Evolutionary conservation across 495 filamentous ascomycete genomes (phyloP), one percentile per base, ranked within the genome.

Genomic region (Emericellopsis terricola): DNA sequence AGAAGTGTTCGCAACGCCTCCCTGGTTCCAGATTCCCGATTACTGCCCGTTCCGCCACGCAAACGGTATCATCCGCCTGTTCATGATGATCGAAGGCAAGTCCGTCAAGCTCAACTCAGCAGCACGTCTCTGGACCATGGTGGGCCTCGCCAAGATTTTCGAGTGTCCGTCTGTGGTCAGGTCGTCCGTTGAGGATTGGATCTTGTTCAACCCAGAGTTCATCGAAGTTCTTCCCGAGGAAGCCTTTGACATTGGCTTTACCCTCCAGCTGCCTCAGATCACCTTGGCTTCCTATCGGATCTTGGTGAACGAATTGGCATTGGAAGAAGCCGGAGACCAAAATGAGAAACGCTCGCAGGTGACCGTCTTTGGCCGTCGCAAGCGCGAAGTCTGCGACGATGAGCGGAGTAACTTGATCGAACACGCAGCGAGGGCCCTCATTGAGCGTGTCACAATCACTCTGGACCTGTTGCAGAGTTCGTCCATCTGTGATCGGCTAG

Each of bases 101-200:
- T 51, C 56, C 28, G 53, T 70, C 1, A 47, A 56, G 2, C 47
- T 80, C n/a, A 65, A 78, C 42, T 77, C 73, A 0, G 72, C 75
- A n/a, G 55, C 64, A 24, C 71, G 75, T 17, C 45, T 76, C 31
- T 78, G 68, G 63, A 76, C 71, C 1, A 63, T 73, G 11, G 69
- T 69, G 11, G 65, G 60, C 7, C 48, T 78, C 2, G 72, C 72
- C 15, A 69, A 68, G 15, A 48, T 69, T 31, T 60, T 73, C 15
- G 62, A 70, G 2, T 59, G 75, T 14, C 56, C 60, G 0, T 33
- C 39, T 18, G 38, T 57, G 14, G 49, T 64, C 23, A 30, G 39
- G 15, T 44, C 52, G 29, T 32, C 34, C 8, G 42, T 55, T 27
- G 32, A 41, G 18, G 38, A 38, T 7, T 66, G 62, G 62, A 49